These are phyloP conservation scores for Kluyveromyces lactis DNA, from an alignment of 805 yeast genomes.

Conservation along the genomic window DNA sequence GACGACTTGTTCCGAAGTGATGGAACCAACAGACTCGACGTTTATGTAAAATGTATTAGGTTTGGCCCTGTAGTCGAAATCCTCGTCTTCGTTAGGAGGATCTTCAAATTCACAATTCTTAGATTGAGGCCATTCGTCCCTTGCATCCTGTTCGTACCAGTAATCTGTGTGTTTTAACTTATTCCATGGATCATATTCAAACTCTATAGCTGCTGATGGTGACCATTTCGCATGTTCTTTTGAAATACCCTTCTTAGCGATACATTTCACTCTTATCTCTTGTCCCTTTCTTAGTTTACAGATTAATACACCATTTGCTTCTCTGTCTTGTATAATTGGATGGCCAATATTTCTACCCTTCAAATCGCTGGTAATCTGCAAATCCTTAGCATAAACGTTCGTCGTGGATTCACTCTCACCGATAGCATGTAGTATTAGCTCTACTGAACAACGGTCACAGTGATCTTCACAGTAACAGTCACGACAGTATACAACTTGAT, in stretches of 20 bases:
- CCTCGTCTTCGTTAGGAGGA: slow-evolving; percentile 80
- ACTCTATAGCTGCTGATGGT: slow-evolving; percentile 91
- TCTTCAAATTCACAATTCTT: slow-evolving; percentile 94
- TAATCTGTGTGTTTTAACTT: slow-evolving; percentile 90
- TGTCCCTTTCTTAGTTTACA: slow-evolving; percentile 90
- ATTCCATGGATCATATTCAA: slow-evolving; percentile 99
- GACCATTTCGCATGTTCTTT: slow-evolving; percentile 99
- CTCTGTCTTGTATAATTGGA: slow-evolving; percentile 77
- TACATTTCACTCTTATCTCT: slow-evolving; percentile 79
- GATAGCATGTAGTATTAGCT: slow-evolving; percentile 74
- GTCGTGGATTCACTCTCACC: slow-evolving; percentile 84
- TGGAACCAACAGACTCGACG: slow-evolving; percentile 86
- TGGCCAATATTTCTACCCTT: slow-evolving; percentile 50
- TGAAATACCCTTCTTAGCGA: slow-evolving; percentile 95
- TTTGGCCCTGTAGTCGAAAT: slow-evolving; percentile 74
- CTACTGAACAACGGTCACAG: slow-evolving; percentile 92
- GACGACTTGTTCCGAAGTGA: slow-evolving; percentile 85
- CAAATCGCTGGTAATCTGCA: slow-evolving; percentile 37
- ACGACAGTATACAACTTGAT: slow-evolving; percentile 74
- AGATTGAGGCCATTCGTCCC: slow-evolving; percentile 87
- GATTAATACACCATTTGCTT: slow-evolving; percentile 76
- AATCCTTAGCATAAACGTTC: slow-evolving; percentile 83
- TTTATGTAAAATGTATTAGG: slow-evolving; percentile 80
- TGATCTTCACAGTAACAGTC: slow-evolving; percentile 98
- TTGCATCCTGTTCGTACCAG: slow-evolving; percentile 90